Evolutionary conservation across 2,329 filamentous ascomycete species (phyloP).

Genomic region (Cytospora schulzeri): DNA sequence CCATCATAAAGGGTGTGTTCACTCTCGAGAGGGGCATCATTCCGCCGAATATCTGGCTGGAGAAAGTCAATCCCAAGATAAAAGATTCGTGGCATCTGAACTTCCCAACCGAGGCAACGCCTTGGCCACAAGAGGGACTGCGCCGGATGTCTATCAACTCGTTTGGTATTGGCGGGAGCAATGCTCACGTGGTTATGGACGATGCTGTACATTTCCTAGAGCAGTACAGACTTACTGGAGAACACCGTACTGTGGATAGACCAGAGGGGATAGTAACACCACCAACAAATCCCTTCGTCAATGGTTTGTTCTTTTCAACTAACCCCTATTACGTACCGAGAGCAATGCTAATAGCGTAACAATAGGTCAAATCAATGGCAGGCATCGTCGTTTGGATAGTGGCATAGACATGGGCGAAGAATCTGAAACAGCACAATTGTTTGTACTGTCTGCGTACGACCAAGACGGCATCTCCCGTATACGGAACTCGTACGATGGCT

Average conservation of each 20-base stretch:
- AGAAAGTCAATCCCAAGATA: constrained; percentile 31
- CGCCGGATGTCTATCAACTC: constrained; percentile 36
- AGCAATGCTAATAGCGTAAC: background rate
- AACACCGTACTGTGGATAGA: constrained; percentile 20
- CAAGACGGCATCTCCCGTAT: constrained; percentile 19
- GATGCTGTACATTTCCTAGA: constrained; percentile 21
- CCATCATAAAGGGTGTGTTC: constrained; percentile 33
- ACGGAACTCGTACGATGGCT: constrained; percentile 5
- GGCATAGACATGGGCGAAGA: constrained; percentile 7
- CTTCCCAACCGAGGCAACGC: constrained; percentile 26
- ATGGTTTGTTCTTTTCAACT: background rate
- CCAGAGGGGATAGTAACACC: constrained; percentile 29
- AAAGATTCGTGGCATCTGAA: constrained; percentile 28
- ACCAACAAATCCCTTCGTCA: background rate
- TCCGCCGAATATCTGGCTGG: constrained; percentile 31
- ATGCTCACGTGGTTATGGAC: constrained; percentile 32
- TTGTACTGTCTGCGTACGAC: constrained; percentile 20
- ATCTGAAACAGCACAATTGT: constrained; percentile 5
- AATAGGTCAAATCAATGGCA: background rate
- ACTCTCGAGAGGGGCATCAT: constrained; percentile 33
- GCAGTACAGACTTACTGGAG: constrained; percentile 13
- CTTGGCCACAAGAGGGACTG: constrained; percentile 27
- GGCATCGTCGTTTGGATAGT: constrained; percentile 9
- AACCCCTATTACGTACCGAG: background rate
- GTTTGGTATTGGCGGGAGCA: constrained; percentile 39